phyloP scores from a whole-genome alignment of 805 yeast species.

The Blastobotrys mokoenaii region DNA sequence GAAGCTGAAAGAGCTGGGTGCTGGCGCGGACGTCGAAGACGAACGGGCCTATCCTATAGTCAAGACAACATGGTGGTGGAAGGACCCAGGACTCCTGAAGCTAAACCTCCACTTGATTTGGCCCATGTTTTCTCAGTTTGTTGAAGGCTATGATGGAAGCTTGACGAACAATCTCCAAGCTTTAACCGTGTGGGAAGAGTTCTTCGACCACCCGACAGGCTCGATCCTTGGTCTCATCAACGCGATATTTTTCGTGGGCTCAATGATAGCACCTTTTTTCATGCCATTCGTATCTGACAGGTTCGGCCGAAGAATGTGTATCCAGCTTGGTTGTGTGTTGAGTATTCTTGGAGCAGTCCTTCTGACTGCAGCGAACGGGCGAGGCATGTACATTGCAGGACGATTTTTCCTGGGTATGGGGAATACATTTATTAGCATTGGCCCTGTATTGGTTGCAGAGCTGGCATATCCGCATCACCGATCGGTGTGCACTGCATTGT shows the following conservation, averaged over 20 bases:
- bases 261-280: conserved; percentile 59
- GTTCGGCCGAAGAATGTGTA: conserved; percentile 60
- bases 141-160: conserved; percentile 16
- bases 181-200: conserved; percentile 18
- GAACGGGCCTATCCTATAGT: neutral
- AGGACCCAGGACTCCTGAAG: conserved; percentile 7
- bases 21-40: neutral
- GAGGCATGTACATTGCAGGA: conserved; percentile 58
- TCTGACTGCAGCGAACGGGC: conserved; percentile 48
- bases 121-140: conserved; percentile 9
- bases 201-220: conserved; percentile 12
- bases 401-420: conserved; percentile 65
- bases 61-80: conserved; percentile 4
- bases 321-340: conserved; percentile 48
- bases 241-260: conserved; percentile 38
- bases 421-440: neutral
- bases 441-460: conserved; percentile 30
- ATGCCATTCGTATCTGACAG: conserved; percentile 55
- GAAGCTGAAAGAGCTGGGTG: neutral
- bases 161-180: conserved; percentile 13
- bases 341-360: conserved; percentile 64
- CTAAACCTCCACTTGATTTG: conserved; percentile 12
- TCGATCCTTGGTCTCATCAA: conserved; percentile 12
- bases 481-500: conserved; percentile 37
- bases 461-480: conserved; percentile 42